Percentiles rank a stretch among this genome's conserved stretches.
phyloP scores from a whole-genome alignment of 768 basidiomycete species.

The Calocybe indica region DNA sequence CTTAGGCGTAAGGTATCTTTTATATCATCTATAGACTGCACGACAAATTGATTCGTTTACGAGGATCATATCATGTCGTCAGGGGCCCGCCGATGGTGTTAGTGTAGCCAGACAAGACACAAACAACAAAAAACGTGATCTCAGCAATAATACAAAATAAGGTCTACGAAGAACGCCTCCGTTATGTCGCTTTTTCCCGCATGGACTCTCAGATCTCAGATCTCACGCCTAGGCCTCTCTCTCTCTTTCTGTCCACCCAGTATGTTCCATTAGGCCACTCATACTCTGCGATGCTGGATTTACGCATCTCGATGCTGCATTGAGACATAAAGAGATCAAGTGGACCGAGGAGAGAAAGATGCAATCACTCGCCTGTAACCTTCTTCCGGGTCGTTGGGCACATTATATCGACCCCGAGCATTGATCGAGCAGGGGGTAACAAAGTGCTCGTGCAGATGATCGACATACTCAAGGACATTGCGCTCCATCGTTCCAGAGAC shows the following conservation, averaged over 20 bases:
- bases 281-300: slow-evolving; percentile 73
- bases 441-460: slow-evolving; percentile 95
- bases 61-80: no score
- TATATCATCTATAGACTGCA: no score
- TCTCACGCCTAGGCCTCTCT: no score
- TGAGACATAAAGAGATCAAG: not conserved
- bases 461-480: slow-evolving; percentile 87
- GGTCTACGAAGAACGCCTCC: no score
- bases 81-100: no score
- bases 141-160: no score
- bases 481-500: slow-evolving; percentile 90
- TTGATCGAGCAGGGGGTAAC: slow-evolving; percentile 87
- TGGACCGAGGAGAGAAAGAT: not conserved
- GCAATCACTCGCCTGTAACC: slow-evolving; percentile 62
- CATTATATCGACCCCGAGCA: slow-evolving; percentile 77
- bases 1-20: no score
- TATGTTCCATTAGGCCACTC: slow-evolving; percentile 85
- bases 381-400: slow-evolving; percentile 67
- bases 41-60: no score
- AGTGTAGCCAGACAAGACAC: no score
- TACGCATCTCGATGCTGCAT: slow-evolving; percentile 82
- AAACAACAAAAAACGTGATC: no score
- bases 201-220: no score
- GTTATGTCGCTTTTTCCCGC: no score
- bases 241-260: slow-evolving; percentile 42